A percentile compares a stretch with the other conserved stretches of the same genome.
Conservation (phyloP, 768 basidiomycete genomes). For the Trametes coccinea region DNA sequence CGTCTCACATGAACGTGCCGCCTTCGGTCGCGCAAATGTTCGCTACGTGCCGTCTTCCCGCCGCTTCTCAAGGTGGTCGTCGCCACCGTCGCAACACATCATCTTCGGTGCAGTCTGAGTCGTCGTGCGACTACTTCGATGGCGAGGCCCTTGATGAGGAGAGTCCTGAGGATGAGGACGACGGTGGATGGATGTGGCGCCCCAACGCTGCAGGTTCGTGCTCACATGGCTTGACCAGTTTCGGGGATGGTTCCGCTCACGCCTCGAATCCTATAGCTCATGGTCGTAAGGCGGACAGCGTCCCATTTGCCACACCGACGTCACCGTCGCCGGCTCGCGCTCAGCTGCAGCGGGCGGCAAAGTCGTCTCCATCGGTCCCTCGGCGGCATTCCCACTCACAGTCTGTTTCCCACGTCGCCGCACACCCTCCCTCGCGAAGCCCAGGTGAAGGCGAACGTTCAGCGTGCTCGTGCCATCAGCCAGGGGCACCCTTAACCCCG, state of each 20-base stretch:
- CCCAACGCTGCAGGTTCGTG: constrained; percentile 18
- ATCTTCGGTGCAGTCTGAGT: constrained; percentile 27
- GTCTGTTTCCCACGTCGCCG: constrained; percentile 17
- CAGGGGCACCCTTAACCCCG: constrained; percentile 35
- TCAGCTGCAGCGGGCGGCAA: constrained; percentile 27
- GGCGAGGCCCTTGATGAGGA: constrained; percentile 20
- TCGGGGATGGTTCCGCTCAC: constrained; percentile 11
- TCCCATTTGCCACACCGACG: constrained; percentile 23
- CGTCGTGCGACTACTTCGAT: constrained; percentile 27
- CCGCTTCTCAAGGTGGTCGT: constrained; percentile 23
- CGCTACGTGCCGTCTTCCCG: constrained; percentile 13
- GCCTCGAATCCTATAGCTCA: background rate
- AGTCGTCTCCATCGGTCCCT: constrained; percentile 25
- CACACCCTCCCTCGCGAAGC: constrained; percentile 13
- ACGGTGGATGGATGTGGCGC: constrained; percentile 22
- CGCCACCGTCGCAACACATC: constrained; percentile 33
- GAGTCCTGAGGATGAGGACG: constrained; percentile 26
- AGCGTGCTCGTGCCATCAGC: background rate
- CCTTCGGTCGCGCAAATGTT: constrained; percentile 22
- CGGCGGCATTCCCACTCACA: constrained; percentile 20
- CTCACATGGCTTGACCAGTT: constrained; percentile 18
- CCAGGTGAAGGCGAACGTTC: constrained; percentile 20
- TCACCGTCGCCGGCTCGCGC: constrained; percentile 28
- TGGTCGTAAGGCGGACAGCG: constrained; percentile 2
- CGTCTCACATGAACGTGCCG: constrained; percentile 5